Percentiles rank a stretch among this genome's conserved stretches.
Evolutionary conservation across 2,329 filamentous ascomycete genomes (phyloP).

Genomic region (Conoideocrella luteorostrata): DNA sequence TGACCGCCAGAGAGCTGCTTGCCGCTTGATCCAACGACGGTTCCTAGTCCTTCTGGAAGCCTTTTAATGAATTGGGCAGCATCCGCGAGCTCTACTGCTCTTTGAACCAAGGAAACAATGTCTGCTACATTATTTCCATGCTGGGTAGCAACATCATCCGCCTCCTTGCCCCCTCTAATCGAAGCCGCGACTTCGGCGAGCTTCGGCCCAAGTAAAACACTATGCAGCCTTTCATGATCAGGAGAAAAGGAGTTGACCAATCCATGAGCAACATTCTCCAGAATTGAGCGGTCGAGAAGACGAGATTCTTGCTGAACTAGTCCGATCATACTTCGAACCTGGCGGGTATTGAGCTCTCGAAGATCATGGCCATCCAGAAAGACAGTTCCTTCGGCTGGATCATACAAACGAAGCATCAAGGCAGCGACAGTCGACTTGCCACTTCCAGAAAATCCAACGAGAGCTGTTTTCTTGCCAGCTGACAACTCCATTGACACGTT

Average conservation of each 20-base stretch:
- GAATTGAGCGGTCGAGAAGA: slow-evolving; percentile 52
- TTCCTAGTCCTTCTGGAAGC: slow-evolving; percentile 6
- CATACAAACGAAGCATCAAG: slow-evolving; percentile 61
- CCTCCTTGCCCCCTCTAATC: slow-evolving; percentile 11
- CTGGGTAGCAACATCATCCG: not conserved
- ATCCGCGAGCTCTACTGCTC: not conserved
- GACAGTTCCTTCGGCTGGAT: slow-evolving; percentile 34
- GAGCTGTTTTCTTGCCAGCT: slow-evolving; percentile 57
- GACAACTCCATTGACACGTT: slow-evolving; percentile 14
- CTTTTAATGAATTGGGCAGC: slow-evolving; percentile 2
- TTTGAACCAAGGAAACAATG: not conserved
- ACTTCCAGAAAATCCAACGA: slow-evolving; percentile 62
- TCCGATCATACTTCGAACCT: slow-evolving; percentile 46
- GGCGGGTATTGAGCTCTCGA: slow-evolving; percentile 50
- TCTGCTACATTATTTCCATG: not conserved
- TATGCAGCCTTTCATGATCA: slow-evolving; percentile 37
- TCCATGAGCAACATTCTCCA: slow-evolving; percentile 43
- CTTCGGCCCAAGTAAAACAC: slow-evolving; percentile 32
- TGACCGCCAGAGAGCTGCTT: slow-evolving; percentile 59
- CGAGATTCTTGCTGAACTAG: slow-evolving; percentile 58
- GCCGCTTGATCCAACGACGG: slow-evolving; percentile 49
- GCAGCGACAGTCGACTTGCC: slow-evolving; percentile 65
- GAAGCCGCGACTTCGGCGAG: slow-evolving; percentile 37
- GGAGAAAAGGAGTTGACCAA: slow-evolving; percentile 29
- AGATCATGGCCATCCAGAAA: slow-evolving; percentile 37